Evolutionary conservation across 257 asterid species (phyloP).

Genomic region (Striga asiatica): DNA sequence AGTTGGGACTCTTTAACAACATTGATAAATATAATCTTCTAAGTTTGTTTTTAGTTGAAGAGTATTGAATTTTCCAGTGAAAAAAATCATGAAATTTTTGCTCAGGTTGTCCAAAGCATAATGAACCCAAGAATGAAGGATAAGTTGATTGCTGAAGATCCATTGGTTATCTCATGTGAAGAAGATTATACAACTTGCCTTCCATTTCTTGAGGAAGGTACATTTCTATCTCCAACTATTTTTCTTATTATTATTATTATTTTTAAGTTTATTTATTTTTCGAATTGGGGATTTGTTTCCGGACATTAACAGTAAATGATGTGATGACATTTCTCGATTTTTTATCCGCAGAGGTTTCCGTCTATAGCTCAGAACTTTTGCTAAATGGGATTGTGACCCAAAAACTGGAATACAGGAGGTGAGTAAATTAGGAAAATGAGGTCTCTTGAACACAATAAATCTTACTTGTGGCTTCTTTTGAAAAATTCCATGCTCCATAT

Average conservation of each 20-base stretch:
- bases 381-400: conserved; percentile 64
- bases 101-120: conserved; percentile 38
- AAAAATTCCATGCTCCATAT: background rate
- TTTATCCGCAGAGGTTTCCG: conserved; percentile 41
- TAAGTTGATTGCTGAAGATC: conserved; percentile 24
- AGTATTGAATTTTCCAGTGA: background rate
- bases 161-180: conserved; percentile 45
- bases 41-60: background rate
- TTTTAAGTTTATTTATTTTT: background rate
- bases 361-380: conserved; percentile 69
- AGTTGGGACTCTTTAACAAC: background rate
- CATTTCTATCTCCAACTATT: background rate
- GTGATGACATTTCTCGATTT: conserved; percentile 1
- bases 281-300: conserved; percentile 5
- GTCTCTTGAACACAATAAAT: background rate
- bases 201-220: conserved; percentile 58
- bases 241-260: background rate
- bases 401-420: conserved; percentile 60
- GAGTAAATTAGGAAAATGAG: background rate
- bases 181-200: conserved; percentile 47
- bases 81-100: too few relatives aligned
- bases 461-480: background rate
- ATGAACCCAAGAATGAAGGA: conserved; percentile 13
- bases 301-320: conserved; percentile 10
- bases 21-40: background rate